Evolutionary conservation across 1,284 basidiomycete species (phyloP).

Genomic region (Apiotrichum sp.): DNA sequence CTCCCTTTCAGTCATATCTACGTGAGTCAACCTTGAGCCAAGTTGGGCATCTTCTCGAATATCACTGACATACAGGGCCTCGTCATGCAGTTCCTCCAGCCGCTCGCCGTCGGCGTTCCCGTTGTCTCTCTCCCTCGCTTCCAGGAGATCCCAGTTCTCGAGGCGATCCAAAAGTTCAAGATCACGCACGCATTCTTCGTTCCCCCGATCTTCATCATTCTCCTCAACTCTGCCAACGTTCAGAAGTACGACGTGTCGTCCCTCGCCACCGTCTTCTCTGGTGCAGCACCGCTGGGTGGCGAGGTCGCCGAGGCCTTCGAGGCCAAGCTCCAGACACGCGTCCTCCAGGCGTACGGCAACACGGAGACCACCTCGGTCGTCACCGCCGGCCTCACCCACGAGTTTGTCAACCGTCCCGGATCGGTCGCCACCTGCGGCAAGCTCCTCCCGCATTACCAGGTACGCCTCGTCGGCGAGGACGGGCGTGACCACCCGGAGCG

Average conservation of each 20-base stretch:
- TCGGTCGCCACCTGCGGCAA: conserved; percentile 61
- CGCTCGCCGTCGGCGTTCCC: conserved; percentile 56
- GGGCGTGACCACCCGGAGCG: conserved; percentile 50
- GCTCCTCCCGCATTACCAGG: conserved; percentile 70
- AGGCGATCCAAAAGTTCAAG: conserved; percentile 62
- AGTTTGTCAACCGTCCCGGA: conserved; percentile 49
- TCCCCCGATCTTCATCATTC: conserved; percentile 69
- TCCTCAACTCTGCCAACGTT: conserved; percentile 52
- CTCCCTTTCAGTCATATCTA: conserved; percentile 19
- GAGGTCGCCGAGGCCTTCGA: conserved; percentile 32
- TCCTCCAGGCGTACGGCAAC: conserved; percentile 45
- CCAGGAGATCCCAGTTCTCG: conserved; percentile 54
- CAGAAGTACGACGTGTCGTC: conserved; percentile 63
- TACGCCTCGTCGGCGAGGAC: conserved; percentile 56
- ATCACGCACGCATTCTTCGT: conserved; percentile 64
- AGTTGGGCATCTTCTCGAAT: too few relatives aligned
- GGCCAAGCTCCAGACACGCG: conserved; percentile 16
- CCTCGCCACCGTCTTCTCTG: conserved; percentile 61
- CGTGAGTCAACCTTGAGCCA: too few relatives aligned
- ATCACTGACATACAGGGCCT: background rate
- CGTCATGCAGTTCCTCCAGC: conserved; percentile 54
- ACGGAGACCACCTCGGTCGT: conserved; percentile 50
- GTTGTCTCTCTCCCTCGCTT: conserved; percentile 66
- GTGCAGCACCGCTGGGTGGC: conserved; percentile 73
- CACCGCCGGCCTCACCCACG: conserved; percentile 22